These are phyloP conservation scores for Phytophthora quininea DNA, from an alignment of 352 stramenopile genomes.

Conservation along the genomic window DNA sequence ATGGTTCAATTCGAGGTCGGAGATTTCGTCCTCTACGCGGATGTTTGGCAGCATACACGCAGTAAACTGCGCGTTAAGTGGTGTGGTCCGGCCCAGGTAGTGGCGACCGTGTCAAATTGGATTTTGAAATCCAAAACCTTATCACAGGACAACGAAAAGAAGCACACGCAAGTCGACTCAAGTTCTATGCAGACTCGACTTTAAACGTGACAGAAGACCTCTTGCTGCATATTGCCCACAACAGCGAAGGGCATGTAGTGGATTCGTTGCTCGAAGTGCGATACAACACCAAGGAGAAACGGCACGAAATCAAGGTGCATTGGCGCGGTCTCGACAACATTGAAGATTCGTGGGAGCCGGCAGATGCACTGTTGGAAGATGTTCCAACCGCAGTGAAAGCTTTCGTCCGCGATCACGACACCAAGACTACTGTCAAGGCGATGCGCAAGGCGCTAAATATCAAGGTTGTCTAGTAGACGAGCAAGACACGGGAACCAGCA, in stretches of 20 bases:
- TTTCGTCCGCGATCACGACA: background rate
- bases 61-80: background rate
- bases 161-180: background rate
- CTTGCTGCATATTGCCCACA: background rate
- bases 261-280: background rate
- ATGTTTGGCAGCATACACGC: background rate
- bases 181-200: background rate
- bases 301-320: background rate
- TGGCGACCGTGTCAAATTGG: background rate
- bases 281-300: background rate
- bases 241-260: background rate
- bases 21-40: background rate
- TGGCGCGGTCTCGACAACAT: background rate
- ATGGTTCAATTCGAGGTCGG: background rate
- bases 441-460: background rate
- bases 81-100: background rate
- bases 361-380: background rate
- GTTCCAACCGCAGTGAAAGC: background rate
- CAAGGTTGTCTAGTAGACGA: no score
- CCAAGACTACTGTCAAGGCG: background rate
- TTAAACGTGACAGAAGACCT: background rate
- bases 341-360: background rate
- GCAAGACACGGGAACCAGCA: no score
- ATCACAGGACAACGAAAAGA: background rate
- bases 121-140: background rate